These are phyloP conservation scores for Phytopythium chamaehyphon DNA, from an alignment of 352 stramenopile genomes.

Conservation along the genomic window DNA sequence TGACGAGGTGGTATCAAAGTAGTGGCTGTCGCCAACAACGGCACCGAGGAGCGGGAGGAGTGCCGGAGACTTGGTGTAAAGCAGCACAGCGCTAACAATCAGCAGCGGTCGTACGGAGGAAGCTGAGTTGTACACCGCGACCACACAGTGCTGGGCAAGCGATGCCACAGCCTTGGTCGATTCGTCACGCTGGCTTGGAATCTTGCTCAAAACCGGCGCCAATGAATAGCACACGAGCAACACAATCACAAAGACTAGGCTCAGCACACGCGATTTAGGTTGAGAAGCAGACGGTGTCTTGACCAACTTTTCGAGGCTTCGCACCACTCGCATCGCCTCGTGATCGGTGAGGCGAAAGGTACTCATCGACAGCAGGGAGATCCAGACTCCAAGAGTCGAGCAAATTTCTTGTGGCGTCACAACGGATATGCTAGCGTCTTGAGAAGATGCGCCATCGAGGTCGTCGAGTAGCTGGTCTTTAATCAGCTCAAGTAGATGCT, in stretches of 20 bases:
- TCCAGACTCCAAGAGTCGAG: slow-evolving; percentile 33
- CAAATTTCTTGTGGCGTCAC: slow-evolving; percentile 24
- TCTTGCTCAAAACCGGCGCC: slow-evolving; percentile 45
- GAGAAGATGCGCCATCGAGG: neutral
- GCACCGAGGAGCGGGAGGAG: slow-evolving; percentile 47
- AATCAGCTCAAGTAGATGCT: slow-evolving; percentile 3
- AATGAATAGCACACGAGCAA: slow-evolving; percentile 57
- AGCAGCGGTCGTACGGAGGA: slow-evolving; percentile 43
- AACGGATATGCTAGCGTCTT: neutral
- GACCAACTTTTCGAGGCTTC: slow-evolving; percentile 34
- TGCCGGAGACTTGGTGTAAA: slow-evolving; percentile 64
- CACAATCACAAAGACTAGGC: slow-evolving; percentile 49
- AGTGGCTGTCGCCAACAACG: slow-evolving; percentile 10
- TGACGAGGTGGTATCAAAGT: neutral
- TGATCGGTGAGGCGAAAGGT: slow-evolving; percentile 43
- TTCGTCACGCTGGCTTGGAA: slow-evolving; percentile 54
- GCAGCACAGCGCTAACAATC: slow-evolving; percentile 54
- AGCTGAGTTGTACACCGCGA: slow-evolving; percentile 43
- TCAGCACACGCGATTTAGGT: slow-evolving; percentile 32
- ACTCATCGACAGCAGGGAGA: slow-evolving; percentile 41
- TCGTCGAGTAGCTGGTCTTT: slow-evolving; percentile 9
- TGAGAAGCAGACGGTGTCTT: slow-evolving; percentile 14
- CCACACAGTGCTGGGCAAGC: slow-evolving; percentile 58
- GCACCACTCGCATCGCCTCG: slow-evolving; percentile 41
- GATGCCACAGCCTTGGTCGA: slow-evolving; percentile 41